These are phyloP conservation scores for Fraxinus floribunda DNA, from an alignment of 305 asterid genomes.

Conservation along the genomic window DNA sequence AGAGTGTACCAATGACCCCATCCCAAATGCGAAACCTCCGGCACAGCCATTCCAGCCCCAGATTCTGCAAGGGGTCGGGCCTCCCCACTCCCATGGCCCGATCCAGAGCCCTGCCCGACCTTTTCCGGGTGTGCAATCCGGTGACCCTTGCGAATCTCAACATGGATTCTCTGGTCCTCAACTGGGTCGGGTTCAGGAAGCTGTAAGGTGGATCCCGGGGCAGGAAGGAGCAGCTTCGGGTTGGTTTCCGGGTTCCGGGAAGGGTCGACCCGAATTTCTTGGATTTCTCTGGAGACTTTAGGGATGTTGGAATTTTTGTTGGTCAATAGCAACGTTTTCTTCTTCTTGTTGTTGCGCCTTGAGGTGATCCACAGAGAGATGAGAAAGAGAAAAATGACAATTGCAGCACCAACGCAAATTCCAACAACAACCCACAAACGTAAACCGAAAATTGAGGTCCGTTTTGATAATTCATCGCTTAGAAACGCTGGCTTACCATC, in stretches of 20 bases:
- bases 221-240: slow-evolving; percentile 32
- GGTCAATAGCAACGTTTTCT: slow-evolving; percentile 14
- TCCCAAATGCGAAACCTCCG: slow-evolving; percentile 62
- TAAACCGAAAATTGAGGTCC: slow-evolving; percentile 66
- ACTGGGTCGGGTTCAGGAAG: slow-evolving; percentile 39
- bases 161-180: slow-evolving; percentile 46
- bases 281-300: slow-evolving; percentile 64
- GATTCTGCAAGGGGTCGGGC: slow-evolving; percentile 40
- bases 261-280: slow-evolving; percentile 68
- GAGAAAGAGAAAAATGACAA: slow-evolving; percentile 55
- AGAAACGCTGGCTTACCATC: slow-evolving; percentile 44
- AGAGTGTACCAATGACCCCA: slow-evolving; percentile 66
- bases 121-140: slow-evolving; percentile 47
- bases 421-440: slow-evolving; percentile 71
- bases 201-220: slow-evolving; percentile 39
- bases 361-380: slow-evolving; percentile 59
- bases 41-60: slow-evolving; percentile 71
- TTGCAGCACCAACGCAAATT: slow-evolving; percentile 55
- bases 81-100: slow-evolving; percentile 80
- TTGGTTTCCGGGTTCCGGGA: slow-evolving; percentile 38
- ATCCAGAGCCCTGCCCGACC: slow-evolving; percentile 45
- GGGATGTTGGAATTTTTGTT: slow-evolving; percentile 54
- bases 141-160: slow-evolving; percentile 57
- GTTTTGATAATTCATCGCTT: slow-evolving; percentile 54
- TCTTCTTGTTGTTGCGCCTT: slow-evolving; percentile 42